Evolutionary conservation across 768 basidiomycete species (phyloP).

Genomic region (Calocera cornea): DNA sequence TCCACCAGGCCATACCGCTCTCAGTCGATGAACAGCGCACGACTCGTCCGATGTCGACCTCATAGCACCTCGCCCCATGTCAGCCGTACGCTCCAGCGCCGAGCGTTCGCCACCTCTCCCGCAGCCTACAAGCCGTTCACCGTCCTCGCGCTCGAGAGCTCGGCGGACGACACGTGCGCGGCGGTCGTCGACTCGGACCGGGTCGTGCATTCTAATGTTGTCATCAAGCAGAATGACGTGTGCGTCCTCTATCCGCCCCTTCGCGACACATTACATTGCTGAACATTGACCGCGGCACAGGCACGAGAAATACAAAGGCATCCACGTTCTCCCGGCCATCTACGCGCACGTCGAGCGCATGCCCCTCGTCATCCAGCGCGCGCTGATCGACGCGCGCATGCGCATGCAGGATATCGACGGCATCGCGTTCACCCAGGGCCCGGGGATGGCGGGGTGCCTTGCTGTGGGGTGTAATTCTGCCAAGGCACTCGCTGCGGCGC

Average conservation of each 20-base stretch:
- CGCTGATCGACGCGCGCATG: conserved; percentile 52
- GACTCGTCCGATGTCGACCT: no score
- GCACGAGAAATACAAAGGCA: conserved; percentile 52
- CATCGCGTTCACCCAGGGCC: conserved; percentile 82
- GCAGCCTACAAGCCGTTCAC: neutral
- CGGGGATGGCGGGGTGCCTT: conserved; percentile 58
- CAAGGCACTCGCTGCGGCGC: conserved; percentile 67
- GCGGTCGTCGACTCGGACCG: conserved; percentile 62
- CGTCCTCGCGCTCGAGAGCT: conserved; percentile 46
- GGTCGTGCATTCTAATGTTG: conserved; percentile 65
- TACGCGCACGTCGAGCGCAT: conserved; percentile 67
- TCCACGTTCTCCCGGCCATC: conserved; percentile 66
- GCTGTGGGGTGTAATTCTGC: conserved; percentile 68
- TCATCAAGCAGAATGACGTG: conserved; percentile 66
- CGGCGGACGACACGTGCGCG: conserved; percentile 89
- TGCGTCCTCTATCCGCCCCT: conserved; percentile 29
- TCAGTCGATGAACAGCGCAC: no score
- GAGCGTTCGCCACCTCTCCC: neutral
- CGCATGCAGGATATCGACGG: conserved; percentile 57
- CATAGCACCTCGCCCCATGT: neutral
- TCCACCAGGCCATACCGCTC: no score
- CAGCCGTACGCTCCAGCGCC: neutral
- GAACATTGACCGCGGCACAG: conserved; percentile 27
- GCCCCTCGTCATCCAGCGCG: conserved; percentile 60
- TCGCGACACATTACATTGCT: no score